Evolutionary conservation across 176 grass and related monocot genomes (phyloP).

Genomic region (Avena insularis): DNA sequence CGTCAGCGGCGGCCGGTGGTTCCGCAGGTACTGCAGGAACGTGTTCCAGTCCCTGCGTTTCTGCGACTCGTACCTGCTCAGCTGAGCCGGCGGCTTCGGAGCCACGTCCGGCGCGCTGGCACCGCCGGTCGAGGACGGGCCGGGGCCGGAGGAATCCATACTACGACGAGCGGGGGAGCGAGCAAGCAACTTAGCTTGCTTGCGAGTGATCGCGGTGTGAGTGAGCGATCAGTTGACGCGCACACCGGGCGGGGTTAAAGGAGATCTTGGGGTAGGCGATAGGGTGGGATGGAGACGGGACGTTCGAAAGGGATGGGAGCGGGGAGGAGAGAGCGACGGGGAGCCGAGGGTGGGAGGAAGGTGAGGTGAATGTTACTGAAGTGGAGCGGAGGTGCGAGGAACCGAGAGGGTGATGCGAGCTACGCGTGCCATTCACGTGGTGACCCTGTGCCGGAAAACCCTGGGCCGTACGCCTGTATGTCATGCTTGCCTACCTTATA

Average conservation of each 20-base stretch:
- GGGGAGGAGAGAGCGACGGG: conserved; percentile 59
- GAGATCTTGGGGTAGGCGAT: conserved; percentile 25
- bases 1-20: conserved; percentile 94
- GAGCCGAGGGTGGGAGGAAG: conserved; percentile 39
- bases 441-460: conserved; percentile 35
- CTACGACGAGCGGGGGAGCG: neutral
- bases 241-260: conserved; percentile 44
- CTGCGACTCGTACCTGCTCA: conserved; percentile 96
- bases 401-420: conserved; percentile 36
- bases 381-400: conserved; percentile 37
- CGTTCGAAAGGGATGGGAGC: conserved; percentile 54
- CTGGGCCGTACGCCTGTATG: no score
- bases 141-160: conserved; percentile 53
- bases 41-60: conserved; percentile 99
- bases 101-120: neutral
- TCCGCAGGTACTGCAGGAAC: conserved; percentile 97
- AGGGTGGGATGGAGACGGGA: conserved; percentile 57
- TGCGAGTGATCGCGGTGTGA: conserved; percentile 25
- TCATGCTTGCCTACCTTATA: no score
- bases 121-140: conserved; percentile 17
- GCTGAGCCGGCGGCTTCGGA: conserved; percentile 40
- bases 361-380: conserved; percentile 50
- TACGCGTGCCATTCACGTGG: conserved; percentile 49
- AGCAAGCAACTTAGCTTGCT: neutral
- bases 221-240: conserved; percentile 40